Evolutionary conservation across 2,329 filamentous ascomycete species (phyloP), one percentile per base, ranked within the genome.

Genomic region (Aspergillus latus): DNA sequence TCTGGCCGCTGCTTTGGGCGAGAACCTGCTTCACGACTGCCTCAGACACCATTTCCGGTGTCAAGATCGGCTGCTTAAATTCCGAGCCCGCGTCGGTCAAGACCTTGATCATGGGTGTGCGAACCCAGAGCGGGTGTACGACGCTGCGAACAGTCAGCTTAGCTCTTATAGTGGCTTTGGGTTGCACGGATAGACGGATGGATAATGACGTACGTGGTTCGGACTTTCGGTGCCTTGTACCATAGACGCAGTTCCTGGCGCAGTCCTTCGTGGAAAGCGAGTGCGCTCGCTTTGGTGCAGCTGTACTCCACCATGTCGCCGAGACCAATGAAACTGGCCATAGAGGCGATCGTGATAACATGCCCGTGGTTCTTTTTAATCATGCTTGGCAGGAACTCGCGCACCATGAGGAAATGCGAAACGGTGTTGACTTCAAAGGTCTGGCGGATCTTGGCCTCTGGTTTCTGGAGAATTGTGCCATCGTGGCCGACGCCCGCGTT

Each of bases 391-490:
- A 83, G 61, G 67, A 83, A 82, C 59, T 80, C 79, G 50, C 77
- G 74, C 8, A 80, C 75, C 55, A 75, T 79, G 56, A 76, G 74
- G 68, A 77, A 83, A 63, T 82, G 80, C 16, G 76, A 72, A 46
- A 83, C 71, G 7, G 77, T 72, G 67, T 83, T 83, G 54, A 82
- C 78, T 56, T 80, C 77, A 61, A 82, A 82, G 6, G 80, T 78
- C 57, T 75, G 75, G 10, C 74, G 70, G 42, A 83, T 74, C 26
- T 75, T 69, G 16, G 67, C 64, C 59, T 79, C 76, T 5, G 71
- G 70, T 49, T 76, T 74, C 2, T 78, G 71, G 1, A 83, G 71
- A 52, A 84, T 79, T 0, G 76, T 74, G 16, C 77, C 74, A 16
- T 74, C 75, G n/a, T 69, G 62, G 2, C 73, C 77, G 13, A 84